Evolutionary conservation across 2,329 filamentous ascomycete genomes (phyloP).

Genomic region (Mycosphaerella arachidis): DNA sequence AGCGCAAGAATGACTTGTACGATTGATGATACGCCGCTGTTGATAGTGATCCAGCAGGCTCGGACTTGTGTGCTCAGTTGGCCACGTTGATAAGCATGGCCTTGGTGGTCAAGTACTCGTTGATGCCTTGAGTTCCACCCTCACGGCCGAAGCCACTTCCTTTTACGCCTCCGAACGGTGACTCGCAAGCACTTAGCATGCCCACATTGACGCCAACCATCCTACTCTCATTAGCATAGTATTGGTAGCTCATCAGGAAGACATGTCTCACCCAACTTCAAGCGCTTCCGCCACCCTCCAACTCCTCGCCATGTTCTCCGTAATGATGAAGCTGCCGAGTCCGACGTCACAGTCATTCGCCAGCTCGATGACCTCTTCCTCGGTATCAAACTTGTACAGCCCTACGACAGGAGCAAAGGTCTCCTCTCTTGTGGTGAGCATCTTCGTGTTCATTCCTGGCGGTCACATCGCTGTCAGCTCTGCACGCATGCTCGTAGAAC

Average conservation of each 20-base stretch:
- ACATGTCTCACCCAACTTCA: conserved; percentile 57
- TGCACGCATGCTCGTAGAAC: no score
- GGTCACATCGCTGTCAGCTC: no score
- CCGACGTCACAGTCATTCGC: conserved; percentile 83
- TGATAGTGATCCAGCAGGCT: background rate
- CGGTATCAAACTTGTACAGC: conserved; percentile 80
- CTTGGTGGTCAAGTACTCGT: conserved; percentile 4
- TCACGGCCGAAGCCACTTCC: conserved; percentile 45
- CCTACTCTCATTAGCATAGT: background rate
- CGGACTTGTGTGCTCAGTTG: background rate
- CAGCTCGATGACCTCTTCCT: conserved; percentile 78
- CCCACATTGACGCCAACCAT: conserved; percentile 70
- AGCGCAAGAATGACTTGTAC: background rate
- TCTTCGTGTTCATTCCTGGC: conserved; percentile 70
- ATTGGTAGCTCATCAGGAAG: background rate
- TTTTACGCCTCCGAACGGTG: conserved; percentile 40
- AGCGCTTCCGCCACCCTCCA: conserved; percentile 63
- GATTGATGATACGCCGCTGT: background rate
- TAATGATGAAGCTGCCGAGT: conserved; percentile 92
- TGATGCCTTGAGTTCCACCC: background rate
- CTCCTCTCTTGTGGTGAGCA: conserved; percentile 82
- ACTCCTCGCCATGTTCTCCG: conserved; percentile 53
- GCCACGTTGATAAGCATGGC: conserved; percentile 1
- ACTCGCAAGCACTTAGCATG: conserved; percentile 30
- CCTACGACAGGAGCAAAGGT: conserved; percentile 94